These are phyloP conservation scores for Thecaphora thlaspeos DNA, from an alignment of 1,284 basidiomycete genomes.

Conservation along the genomic window DNA sequence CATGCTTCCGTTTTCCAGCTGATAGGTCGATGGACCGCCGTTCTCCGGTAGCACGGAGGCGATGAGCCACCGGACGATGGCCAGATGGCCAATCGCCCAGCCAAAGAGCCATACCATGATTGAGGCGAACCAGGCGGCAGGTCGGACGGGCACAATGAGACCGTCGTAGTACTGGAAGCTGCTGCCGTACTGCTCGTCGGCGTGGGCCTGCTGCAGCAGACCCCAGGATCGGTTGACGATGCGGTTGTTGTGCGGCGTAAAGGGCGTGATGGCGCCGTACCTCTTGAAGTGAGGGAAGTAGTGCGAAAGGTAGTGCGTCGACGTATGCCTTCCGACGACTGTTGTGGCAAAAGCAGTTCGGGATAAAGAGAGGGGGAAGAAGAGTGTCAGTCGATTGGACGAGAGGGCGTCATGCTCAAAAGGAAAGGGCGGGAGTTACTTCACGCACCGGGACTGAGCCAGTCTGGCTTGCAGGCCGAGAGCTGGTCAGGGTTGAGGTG, in stretches of 20 bases:
- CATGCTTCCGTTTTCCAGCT: conserved; percentile 4
- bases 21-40: conserved; percentile 15
- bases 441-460: conserved; percentile 13
- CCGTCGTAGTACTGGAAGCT: conserved; percentile 77
- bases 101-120: conserved; percentile 56
- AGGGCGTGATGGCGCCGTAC: conserved; percentile 67
- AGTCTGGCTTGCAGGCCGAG: conserved; percentile 65
- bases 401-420: too few species aligned
- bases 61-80: conserved; percentile 4
- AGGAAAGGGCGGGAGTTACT: neutral
- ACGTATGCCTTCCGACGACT: conserved; percentile 42
- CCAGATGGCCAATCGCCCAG: conserved; percentile 26
- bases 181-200: conserved; percentile 41
- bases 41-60: conserved; percentile 13
- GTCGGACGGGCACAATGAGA: conserved; percentile 60
- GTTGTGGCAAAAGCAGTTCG: too few species aligned
- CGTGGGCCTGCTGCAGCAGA: conserved; percentile 63
- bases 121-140: conserved; percentile 61
- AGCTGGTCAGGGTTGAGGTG: conserved; percentile 62
- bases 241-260: conserved; percentile 67
- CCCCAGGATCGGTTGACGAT: conserved; percentile 78
- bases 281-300: conserved; percentile 61
- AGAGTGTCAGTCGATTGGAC: too few species aligned
- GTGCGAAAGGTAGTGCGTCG: conserved; percentile 62
- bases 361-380: too few species aligned